These are phyloP conservation scores for Blastocystis sp. DNA, from an alignment of 352 stramenopile species.

Conservation along the genomic window DNA sequence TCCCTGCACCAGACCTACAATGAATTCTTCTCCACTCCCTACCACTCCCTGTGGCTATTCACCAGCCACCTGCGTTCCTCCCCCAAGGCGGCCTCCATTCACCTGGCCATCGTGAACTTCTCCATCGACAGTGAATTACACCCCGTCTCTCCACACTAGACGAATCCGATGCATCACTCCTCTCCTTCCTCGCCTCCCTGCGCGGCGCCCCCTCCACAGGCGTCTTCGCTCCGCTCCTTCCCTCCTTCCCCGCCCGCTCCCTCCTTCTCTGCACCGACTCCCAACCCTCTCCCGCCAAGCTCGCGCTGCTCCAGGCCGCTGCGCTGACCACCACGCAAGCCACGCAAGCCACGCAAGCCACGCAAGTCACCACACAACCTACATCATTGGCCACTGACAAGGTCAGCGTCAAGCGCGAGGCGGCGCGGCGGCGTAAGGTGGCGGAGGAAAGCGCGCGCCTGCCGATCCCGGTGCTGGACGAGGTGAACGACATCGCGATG, in stretches of 20 bases:
- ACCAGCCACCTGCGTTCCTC: neutral
- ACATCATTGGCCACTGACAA: no score
- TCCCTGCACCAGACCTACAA: conserved; percentile 17
- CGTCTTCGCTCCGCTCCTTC: neutral
- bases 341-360: neutral
- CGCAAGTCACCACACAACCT: no score
- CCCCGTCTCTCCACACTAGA: neutral
- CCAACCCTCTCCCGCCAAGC: neutral
- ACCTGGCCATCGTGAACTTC: neutral
- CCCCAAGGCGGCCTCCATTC: neutral
- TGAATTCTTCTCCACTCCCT: neutral
- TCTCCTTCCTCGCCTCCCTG: neutral
- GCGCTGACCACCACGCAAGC: neutral
- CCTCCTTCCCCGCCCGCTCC: neutral
- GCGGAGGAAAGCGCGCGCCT: neutral
- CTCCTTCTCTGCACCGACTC: neutral
- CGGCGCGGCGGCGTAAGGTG: neutral
- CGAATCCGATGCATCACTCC: neutral
- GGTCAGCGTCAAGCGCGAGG: neutral
- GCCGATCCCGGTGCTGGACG: neutral
- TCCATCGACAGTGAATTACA: neutral
- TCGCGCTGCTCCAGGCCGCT: neutral
- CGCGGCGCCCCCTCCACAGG: neutral
- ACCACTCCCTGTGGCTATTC: conserved; percentile 7
- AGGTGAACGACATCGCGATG: conserved; percentile 16